phyloP scores from a whole-genome alignment of 345 rosid species.

The Hirschfeldia incana region DNA sequence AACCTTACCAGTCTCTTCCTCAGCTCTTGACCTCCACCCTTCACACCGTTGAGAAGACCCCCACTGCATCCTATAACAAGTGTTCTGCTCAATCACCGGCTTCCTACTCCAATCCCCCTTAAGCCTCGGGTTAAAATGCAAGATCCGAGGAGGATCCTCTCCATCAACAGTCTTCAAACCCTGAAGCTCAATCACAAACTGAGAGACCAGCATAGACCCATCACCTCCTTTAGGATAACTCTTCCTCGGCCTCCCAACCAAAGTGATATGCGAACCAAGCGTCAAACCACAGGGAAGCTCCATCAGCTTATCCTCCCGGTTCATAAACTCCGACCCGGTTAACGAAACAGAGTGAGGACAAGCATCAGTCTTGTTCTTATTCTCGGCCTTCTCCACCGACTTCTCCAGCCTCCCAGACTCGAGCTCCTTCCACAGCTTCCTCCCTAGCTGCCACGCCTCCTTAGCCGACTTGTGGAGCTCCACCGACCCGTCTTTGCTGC shows the following conservation, averaged over 20 bases:
- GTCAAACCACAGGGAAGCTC: conserved; percentile 86
- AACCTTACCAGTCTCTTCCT: conserved; percentile 77
- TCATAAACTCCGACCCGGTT: conserved; percentile 60
- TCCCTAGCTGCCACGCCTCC: conserved; percentile 74
- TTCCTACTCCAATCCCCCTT: conserved; percentile 86
- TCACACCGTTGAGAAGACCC: conserved; percentile 79
- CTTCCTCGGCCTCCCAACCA: conserved; percentile 86
- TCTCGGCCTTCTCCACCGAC: conserved; percentile 40
- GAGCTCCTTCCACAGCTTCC: conserved; percentile 67
- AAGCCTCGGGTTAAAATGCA: conserved; percentile 89
- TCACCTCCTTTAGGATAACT: conserved; percentile 50
- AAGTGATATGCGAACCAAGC: conserved; percentile 80
- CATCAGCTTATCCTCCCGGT: conserved; percentile 48
- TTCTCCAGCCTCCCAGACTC: conserved; percentile 52
- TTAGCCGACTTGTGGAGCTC: conserved; percentile 78
- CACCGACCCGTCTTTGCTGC: conserved; percentile 57
- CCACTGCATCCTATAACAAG: conserved; percentile 97
- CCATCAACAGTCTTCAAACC: conserved; percentile 87
- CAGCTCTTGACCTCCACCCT: conserved; percentile 76
- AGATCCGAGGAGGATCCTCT: conserved; percentile 89
- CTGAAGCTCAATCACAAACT: conserved; percentile 84
- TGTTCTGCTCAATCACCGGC: conserved; percentile 94
- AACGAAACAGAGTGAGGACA: conserved; percentile 68
- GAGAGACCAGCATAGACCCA: conserved; percentile 61
- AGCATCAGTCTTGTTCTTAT: conserved; percentile 45